Conservation (phyloP, 768 basidiomycete species). For the Pholiota conissans region DNA sequence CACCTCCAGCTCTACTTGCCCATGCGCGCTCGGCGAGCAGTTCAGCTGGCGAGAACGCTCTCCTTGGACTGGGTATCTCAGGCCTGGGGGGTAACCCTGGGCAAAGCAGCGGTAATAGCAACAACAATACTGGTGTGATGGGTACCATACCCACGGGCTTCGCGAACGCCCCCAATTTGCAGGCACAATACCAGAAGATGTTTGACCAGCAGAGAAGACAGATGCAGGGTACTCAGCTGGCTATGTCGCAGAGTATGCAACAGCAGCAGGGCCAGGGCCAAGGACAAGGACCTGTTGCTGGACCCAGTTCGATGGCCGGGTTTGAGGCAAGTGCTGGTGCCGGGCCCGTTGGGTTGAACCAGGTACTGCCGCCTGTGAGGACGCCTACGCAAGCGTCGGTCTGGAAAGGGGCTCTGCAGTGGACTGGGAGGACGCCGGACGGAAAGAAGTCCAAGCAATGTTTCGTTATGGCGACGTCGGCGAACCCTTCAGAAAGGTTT, state of each 20-base stretch:
- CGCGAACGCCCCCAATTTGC: conserved; percentile 9
- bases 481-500: conserved; percentile 31
- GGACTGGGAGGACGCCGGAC: conserved; percentile 36
- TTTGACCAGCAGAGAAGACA: conserved; percentile 41
- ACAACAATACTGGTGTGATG: background rate
- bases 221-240: conserved; percentile 13
- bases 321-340: background rate
- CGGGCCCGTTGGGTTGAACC: background rate
- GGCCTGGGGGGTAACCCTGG: background rate
- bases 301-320: background rate
- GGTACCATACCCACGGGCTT: too few species aligned
- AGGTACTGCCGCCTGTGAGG: background rate
- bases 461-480: conserved; percentile 34
- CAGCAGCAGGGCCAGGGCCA: background rate
- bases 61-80: background rate
- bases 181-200: conserved; percentile 49
- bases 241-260: background rate
- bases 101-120: background rate
- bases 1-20: background rate
- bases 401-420: conserved; percentile 54
- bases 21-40: background rate
- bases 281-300: background rate
- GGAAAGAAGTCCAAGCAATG: conserved; percentile 44
- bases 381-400: conserved; percentile 16
- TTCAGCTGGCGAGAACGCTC: background rate